Evolutionary conservation across 148 eudicot species (phyloP).

Genomic region (Diospyros kaki): DNA sequence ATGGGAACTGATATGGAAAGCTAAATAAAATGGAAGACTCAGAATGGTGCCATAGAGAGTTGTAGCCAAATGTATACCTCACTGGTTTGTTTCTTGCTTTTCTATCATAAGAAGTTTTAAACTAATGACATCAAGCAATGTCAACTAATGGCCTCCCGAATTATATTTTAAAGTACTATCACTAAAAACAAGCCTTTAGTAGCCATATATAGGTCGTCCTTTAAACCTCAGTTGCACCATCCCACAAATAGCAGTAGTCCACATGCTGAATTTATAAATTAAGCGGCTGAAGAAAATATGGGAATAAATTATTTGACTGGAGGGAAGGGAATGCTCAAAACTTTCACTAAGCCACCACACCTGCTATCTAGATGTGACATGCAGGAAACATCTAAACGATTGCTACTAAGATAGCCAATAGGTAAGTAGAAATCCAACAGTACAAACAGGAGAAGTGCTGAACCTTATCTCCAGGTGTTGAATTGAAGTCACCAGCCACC

Average conservation of each 20-base stretch:
- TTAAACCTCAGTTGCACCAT: background rate
- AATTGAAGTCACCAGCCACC: conserved; percentile 91
- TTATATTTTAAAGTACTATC: too few species aligned
- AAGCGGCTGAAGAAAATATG: background rate
- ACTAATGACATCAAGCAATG: too few species aligned
- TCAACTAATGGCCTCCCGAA: too few species aligned
- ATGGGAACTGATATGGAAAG: too few species aligned
- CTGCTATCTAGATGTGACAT: too few species aligned
- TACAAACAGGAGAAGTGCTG: background rate
- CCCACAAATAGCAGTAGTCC: background rate
- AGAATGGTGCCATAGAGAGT: too few species aligned
- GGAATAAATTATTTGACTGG: background rate
- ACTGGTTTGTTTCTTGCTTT: too few species aligned
- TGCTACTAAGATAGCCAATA: background rate
- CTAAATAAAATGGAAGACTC: too few species aligned
- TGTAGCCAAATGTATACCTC: too few species aligned
- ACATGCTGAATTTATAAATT: background rate
- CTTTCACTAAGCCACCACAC: background rate
- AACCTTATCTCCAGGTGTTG: conserved; percentile 88
- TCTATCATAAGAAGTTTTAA: too few species aligned
- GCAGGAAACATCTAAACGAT: background rate
- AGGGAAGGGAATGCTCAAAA: background rate
- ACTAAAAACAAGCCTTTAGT: too few species aligned
- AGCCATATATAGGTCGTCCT: background rate
- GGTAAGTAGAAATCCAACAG: background rate